Evolutionary conservation across 1,139 yeast species (phyloP), one percentile per base, ranked within the genome.

Genomic region (Candida tetrigidarum): DNA sequence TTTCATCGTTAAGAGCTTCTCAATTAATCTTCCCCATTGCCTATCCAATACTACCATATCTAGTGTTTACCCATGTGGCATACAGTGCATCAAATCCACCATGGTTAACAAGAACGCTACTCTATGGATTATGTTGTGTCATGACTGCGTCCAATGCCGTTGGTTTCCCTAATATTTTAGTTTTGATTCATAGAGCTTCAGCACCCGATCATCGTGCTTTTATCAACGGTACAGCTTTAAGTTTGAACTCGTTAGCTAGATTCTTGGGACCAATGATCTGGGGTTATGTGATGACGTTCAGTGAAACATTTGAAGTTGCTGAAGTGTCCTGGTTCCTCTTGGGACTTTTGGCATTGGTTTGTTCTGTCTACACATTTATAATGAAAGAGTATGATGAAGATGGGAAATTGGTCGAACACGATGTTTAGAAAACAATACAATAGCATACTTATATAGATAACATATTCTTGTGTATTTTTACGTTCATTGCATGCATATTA

Each of bases 261-360:
- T 82, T 79, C 45, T 37, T 78, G 1, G 87, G 84, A 3, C 89
- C 89, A 0, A 59, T 81, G 14, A 33, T 69, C 2, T 81, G 85
- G 83, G 88, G 88, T 9, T 64, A 62, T 42, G 54, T 83, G 35
- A 80, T 82, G 76, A 67, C 83, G 2, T 65, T 65, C 50, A 73
- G 76, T 20, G 78, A 79, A 50, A 58, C 56, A n/a, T 52, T 60
- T 26, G 66, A 70, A 9, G 58, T 69, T 36, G 81, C 75, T 0
- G 78, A 80, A 63, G 49, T 80, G 5, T 74, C 83, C 0, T 83
- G 86, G 85, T 71, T 71, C 61, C 45, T 67, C 2, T 58, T 76
- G 44, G 63, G 77, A 40, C 41, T 62, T 2, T 52, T 81, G 26
- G 66, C 79, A 1, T 46, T 66, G 1, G 50, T 64, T 9, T 71